These are phyloP conservation scores for Pseudoneurospora amorphoporcata DNA, from an alignment of 495 filamentous ascomycete genomes.

Conservation along the genomic window DNA sequence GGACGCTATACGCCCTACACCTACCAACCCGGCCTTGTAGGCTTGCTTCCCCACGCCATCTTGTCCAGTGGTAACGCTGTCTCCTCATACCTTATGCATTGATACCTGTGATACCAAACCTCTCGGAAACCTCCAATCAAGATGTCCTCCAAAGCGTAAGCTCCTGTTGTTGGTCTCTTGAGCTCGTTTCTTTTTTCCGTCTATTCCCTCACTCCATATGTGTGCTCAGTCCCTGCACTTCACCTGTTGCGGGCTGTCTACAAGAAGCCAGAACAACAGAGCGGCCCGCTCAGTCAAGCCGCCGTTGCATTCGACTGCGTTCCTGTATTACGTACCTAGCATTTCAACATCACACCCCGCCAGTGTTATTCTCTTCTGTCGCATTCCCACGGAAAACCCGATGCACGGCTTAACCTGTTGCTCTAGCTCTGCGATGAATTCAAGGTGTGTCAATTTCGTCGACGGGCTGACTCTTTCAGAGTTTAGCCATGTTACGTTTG, in stretches of 20 bases:
- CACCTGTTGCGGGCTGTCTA: neutral
- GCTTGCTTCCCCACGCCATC: neutral
- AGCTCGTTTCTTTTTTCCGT: constrained; percentile 1
- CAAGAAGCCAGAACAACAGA: constrained; percentile 2
- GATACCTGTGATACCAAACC: constrained; percentile 25
- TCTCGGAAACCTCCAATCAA: constrained; percentile 11
- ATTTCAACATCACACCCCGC: neutral
- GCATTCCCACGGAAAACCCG: neutral
- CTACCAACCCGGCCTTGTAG: neutral
- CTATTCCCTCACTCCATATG: neutral
- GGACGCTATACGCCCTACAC: neutral
- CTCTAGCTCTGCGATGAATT: neutral
- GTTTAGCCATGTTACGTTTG: neutral
- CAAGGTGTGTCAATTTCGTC: neutral
- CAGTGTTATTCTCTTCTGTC: neutral
- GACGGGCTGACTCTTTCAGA: neutral
- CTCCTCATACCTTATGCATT: constrained; percentile 19
- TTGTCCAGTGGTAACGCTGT: constrained; percentile 5
- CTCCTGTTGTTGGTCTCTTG: constrained; percentile 11
- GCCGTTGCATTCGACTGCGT: constrained; percentile 16
- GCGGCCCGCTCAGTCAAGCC: constrained; percentile 13
- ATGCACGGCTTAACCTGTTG: neutral
- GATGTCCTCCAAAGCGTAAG: neutral
- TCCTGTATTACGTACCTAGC: neutral
- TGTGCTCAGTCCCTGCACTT: neutral